These are phyloP conservation scores for Aspergillus jensenii DNA, from an alignment of 2,329 filamentous ascomycete species.

Conservation along the genomic window DNA sequence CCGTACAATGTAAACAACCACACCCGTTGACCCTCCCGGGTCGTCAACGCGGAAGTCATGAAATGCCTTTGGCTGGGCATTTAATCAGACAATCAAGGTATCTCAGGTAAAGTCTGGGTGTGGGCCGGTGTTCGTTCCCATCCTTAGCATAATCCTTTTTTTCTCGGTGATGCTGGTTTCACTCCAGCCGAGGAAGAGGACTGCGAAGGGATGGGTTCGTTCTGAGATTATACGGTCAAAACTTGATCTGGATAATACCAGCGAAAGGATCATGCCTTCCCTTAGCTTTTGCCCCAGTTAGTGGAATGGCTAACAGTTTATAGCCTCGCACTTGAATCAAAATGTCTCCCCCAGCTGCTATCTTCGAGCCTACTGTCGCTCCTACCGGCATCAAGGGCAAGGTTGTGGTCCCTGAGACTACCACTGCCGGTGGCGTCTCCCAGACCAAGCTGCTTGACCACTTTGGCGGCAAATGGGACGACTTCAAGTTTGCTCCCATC, in stretches of 20 bases:
- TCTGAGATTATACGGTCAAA: slow-evolving; percentile 84
- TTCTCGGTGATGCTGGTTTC: slow-evolving; percentile 6
- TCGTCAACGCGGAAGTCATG: slow-evolving; percentile 38
- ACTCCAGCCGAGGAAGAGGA: not conserved
- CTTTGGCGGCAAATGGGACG: slow-evolving; percentile 75
- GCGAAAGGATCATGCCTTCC: slow-evolving; percentile 97
- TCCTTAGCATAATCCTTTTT: slow-evolving; percentile 13
- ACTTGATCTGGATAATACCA: slow-evolving; percentile 99
- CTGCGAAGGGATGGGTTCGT: slow-evolving; percentile 30
- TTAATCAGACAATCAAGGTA: slow-evolving; percentile 49
- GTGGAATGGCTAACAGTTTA: slow-evolving; percentile 43
- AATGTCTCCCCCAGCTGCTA: slow-evolving; percentile 79
- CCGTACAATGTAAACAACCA: slow-evolving; percentile 26
- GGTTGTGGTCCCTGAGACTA: slow-evolving; percentile 45
- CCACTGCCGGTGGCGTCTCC: slow-evolving; percentile 36
- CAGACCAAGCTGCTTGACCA: slow-evolving; percentile 60
- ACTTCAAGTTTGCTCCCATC: slow-evolving; percentile 81
- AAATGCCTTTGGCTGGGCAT: slow-evolving; percentile 38
- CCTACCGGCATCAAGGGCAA: slow-evolving; percentile 42
- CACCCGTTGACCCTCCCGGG: slow-evolving; percentile 9
- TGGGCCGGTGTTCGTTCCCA: slow-evolving; percentile 63
- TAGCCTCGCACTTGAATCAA: slow-evolving; percentile 37
- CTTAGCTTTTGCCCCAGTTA: slow-evolving; percentile 39
- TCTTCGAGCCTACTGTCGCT: slow-evolving; percentile 52
- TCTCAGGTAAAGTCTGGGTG: slow-evolving; percentile 52